A percentile compares a stretch with the other conserved stretches of the same genome.
Evolutionary conservation across 2,329 filamentous ascomycete species (phyloP).

Genomic region (Fulvia fulva): DNA sequence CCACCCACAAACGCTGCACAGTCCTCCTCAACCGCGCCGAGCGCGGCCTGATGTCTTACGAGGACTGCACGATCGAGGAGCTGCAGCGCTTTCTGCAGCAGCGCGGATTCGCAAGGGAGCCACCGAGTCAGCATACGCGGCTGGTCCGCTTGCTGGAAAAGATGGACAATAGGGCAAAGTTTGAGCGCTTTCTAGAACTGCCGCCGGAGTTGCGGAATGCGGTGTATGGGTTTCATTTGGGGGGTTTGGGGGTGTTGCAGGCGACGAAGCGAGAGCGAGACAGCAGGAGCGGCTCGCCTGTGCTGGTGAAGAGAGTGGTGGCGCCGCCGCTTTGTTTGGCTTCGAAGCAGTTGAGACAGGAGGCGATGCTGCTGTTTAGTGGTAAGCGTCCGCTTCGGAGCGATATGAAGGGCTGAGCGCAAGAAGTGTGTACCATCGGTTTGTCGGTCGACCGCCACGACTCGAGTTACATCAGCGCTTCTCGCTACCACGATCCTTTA

Average conservation of each 20-base stretch:
- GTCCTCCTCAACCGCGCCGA: neutral
- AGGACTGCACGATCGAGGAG: neutral
- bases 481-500: slow-evolving; percentile 39
- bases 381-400: neutral
- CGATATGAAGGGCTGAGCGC: neutral
- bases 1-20: neutral
- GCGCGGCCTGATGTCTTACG: neutral
- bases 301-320: neutral
- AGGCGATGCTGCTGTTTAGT: neutral
- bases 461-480: slow-evolving; percentile 18
- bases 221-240: neutral
- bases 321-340: neutral
- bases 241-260: neutral
- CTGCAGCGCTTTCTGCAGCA: neutral
- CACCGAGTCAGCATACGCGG: neutral
- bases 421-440: neutral
- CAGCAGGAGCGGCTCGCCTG: neutral
- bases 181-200: neutral
- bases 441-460: neutral
- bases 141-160: slow-evolving; percentile 45
- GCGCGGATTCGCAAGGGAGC: neutral
- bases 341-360: neutral
- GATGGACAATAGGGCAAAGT: slow-evolving; percentile 43
- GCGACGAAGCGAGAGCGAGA: neutral
- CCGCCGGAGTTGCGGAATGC: neutral